Evolutionary conservation across 257 asterid genomes (phyloP).

Genomic region (Thymus mandschuricus): DNA sequence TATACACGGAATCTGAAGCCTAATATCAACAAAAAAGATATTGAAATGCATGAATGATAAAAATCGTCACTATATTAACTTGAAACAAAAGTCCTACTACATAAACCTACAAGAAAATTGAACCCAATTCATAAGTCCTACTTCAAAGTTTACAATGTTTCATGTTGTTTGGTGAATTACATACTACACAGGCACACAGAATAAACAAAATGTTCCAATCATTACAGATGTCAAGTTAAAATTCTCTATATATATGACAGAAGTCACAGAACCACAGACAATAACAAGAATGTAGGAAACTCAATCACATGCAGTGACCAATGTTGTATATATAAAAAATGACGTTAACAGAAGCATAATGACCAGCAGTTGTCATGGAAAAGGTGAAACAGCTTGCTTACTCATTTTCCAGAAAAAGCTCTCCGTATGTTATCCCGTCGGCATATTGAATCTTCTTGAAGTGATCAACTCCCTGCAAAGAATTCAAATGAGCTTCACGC

Average conservation of each 20-base stretch:
- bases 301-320: not conserved
- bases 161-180: not conserved
- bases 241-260: not conserved
- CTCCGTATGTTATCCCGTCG: conserved; percentile 96
- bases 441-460: conserved; percentile 96
- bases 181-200: too few species aligned
- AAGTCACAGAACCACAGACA: not conserved
- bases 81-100: not conserved
- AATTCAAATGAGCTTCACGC: conserved; percentile 30
- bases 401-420: conserved; percentile 96
- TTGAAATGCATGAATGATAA: conserved; percentile 12
- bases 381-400: conserved; percentile 40
- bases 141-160: conserved; percentile 9
- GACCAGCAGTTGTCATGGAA: conserved; percentile 28
- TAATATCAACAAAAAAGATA: not conserved
- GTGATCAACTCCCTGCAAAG: conserved; percentile 94
- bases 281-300: not conserved
- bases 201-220: not conserved
- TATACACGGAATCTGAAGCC: conserved; percentile 5
- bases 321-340: conserved; percentile 11
- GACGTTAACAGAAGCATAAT: conserved; percentile 7
- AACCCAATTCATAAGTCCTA: conserved; percentile 3
- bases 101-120: not conserved
- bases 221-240: not conserved
- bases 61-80: not conserved